Evolutionary conservation across 345 rosid genomes (phyloP).

Genomic region (Eucalyptus tenuipes): DNA sequence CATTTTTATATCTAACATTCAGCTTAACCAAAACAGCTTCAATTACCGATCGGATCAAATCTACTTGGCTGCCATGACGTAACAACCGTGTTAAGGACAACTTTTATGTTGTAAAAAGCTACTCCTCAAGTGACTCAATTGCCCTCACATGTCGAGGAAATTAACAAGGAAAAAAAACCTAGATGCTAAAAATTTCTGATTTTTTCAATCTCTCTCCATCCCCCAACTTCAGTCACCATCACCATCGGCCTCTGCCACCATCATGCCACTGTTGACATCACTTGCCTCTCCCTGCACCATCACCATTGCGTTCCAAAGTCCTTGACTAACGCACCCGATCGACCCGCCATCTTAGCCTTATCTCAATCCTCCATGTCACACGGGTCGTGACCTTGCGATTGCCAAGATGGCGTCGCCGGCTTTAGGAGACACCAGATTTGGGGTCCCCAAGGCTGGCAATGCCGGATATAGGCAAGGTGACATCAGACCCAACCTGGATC

Average conservation of each 20-base stretch:
- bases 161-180: fast-evolving
- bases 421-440: too few relatives aligned
- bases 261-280: fast-evolving
- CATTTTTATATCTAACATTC: not conserved
- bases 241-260: fast-evolving
- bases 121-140: not conserved
- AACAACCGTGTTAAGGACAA: not conserved
- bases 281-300: fast-evolving
- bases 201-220: not conserved
- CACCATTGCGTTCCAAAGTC: not conserved
- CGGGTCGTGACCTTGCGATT: fast-evolving
- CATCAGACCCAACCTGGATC: fast-evolving
- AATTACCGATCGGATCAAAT: not conserved
- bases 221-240: not conserved
- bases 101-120: not conserved
- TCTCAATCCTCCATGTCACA: not conserved
- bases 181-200: not conserved
- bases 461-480: not conserved
- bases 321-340: fast-evolving
- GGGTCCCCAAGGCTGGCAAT: too few relatives aligned
- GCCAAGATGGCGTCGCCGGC: fast-evolving
- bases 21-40: not conserved
- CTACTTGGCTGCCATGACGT: not conserved
- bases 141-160: not conserved
- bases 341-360: not conserved